Conservation (phyloP, 352 stramenopile species). For the Phytophthora cryptogea region DNA sequence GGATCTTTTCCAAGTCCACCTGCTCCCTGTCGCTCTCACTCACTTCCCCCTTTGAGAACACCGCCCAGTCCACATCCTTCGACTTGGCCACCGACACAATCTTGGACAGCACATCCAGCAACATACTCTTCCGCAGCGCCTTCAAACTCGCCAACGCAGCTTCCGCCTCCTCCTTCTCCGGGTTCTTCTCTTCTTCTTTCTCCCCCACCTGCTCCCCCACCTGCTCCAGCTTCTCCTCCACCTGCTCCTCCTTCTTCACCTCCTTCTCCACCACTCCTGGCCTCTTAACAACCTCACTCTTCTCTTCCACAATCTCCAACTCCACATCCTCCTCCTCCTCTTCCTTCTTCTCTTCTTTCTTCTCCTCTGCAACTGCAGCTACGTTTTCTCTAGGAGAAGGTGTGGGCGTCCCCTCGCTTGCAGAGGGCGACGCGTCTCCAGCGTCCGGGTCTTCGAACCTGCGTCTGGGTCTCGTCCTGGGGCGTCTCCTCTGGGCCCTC, state of each 20-base stretch:
- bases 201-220: neutral
- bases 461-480: slow-evolving; percentile 33
- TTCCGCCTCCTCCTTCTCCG: slow-evolving; percentile 37
- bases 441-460: slow-evolving; percentile 41
- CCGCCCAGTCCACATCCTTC: slow-evolving; percentile 65
- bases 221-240: slow-evolving; percentile 4
- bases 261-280: slow-evolving; percentile 7
- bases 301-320: slow-evolving; percentile 3
- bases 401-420: slow-evolving; percentile 30
- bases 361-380: neutral
- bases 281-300: slow-evolving; percentile 13
- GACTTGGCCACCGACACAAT: slow-evolving; percentile 79
- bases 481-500: slow-evolving; percentile 15
- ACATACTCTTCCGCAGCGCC: slow-evolving; percentile 62
- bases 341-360: neutral
- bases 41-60: slow-evolving; percentile 40
- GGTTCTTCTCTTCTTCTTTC: slow-evolving; percentile 17
- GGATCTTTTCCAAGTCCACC: slow-evolving; percentile 62
- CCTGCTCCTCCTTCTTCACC: slow-evolving; percentile 11
- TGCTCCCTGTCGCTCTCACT: slow-evolving; percentile 14
- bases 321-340: slow-evolving; percentile 4
- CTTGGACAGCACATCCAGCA: slow-evolving; percentile 83
- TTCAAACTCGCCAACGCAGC: slow-evolving; percentile 52
- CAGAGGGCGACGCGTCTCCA: slow-evolving; percentile 24
- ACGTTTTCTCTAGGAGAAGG: slow-evolving; percentile 24